Conservation (phyloP, 1,139 yeast genomes). For the Tardiomyces depauwii region DNA sequence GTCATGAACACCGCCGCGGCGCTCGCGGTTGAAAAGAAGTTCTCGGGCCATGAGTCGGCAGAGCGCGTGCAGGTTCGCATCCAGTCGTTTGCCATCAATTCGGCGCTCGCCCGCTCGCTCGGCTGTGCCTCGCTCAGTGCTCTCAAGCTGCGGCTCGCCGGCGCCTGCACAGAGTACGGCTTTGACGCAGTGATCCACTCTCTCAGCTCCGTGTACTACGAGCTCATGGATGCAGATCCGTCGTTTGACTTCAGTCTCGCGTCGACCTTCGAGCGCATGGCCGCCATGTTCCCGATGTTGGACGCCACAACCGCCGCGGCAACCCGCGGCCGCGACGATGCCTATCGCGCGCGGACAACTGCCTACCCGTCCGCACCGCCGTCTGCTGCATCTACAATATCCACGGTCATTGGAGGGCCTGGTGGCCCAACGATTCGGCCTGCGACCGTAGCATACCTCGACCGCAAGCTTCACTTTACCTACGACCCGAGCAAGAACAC, state of each 20-base stretch:
- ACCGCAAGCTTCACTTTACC: conserved; percentile 40
- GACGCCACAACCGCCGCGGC: neutral
- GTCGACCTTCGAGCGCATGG: neutral
- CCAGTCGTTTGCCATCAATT: neutral
- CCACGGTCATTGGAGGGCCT: neutral
- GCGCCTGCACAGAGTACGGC: neutral
- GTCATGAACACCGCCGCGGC: conserved; percentile 45
- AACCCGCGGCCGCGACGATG: neutral
- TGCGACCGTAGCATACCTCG: conserved; percentile 35
- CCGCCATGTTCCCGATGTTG: neutral
- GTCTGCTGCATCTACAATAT: neutral
- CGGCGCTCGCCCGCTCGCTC: neutral
- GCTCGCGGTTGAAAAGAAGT: conserved; percentile 39
- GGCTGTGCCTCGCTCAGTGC: neutral
- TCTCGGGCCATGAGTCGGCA: neutral
- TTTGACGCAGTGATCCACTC: neutral
- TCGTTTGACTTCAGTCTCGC: neutral
- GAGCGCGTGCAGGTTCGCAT: neutral
- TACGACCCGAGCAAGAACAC: conserved; percentile 51
- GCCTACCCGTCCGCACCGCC: neutral
- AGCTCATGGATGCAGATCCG: neutral
- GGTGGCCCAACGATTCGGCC: conserved; percentile 17
- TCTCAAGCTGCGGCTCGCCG: neutral
- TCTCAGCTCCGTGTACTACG: neutral
- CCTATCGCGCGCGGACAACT: neutral